phyloP scores from a whole-genome alignment of 2,329 filamentous ascomycete species.

The Incumbomyces lentus region DNA sequence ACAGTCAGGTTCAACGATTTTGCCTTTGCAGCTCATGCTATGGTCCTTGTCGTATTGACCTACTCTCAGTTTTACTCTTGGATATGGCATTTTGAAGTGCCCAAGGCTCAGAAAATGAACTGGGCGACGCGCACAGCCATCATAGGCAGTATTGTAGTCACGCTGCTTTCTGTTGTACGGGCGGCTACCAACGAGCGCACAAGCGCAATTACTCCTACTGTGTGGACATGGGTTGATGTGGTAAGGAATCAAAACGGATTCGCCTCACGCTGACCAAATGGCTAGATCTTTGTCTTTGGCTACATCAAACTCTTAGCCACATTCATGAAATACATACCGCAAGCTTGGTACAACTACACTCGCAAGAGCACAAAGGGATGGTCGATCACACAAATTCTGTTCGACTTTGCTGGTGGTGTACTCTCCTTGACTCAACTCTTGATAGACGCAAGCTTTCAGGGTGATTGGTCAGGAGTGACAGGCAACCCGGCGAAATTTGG shows the following conservation, averaged over 20 bases:
- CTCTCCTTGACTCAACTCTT: conserved; percentile 71
- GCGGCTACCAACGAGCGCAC: conserved; percentile 34
- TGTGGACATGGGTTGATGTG: conserved; percentile 57
- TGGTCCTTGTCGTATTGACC: conserved; percentile 60
- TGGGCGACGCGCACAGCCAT: conserved; percentile 58
- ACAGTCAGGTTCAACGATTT: conserved; percentile 88
- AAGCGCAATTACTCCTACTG: conserved; percentile 35
- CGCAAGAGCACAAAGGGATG: conserved; percentile 80
- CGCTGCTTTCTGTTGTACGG: conserved; percentile 28
- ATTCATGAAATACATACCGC: conserved; percentile 84
- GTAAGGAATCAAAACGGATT: conserved; percentile 33
- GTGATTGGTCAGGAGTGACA: conserved; percentile 80
- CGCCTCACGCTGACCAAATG: conserved; percentile 29
- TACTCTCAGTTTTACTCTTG: conserved; percentile 63
- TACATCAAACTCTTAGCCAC: conserved; percentile 87
- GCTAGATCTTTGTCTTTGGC: conserved; percentile 56
- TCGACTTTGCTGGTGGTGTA: conserved; percentile 73
- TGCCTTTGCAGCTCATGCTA: conserved; percentile 72
- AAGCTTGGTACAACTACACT: conserved; percentile 71
- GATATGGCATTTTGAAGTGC: conserved; percentile 66
- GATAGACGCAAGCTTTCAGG: conserved; percentile 74
- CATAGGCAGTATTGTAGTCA: conserved; percentile 51
- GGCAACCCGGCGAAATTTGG: conserved; percentile 88
- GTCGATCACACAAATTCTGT: conserved; percentile 72
- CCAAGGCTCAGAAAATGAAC: conserved; percentile 43